Conservation (phyloP, 441 rosid species). For the Eruca vesicaria region DNA sequence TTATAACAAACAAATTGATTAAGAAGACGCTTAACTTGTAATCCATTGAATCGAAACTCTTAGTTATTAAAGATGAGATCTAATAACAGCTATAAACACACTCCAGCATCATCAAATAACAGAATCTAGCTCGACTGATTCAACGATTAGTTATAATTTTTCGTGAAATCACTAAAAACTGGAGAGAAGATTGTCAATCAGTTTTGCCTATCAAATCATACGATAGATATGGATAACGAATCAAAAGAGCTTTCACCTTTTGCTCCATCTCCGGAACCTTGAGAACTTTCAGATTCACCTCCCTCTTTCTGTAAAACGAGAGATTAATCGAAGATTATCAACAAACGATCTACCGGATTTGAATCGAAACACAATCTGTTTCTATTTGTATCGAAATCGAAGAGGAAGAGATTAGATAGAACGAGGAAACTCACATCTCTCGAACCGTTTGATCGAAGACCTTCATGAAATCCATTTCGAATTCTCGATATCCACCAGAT, state of each 20-base stretch:
- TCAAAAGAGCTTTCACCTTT: constrained; percentile 57
- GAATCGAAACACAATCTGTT: neutral
- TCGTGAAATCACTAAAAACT: neutral
- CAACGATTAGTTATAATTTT: neutral
- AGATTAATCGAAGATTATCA: neutral
- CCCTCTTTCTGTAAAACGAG: constrained; percentile 37
- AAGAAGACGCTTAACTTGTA: neutral
- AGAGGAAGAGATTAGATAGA: neutral
- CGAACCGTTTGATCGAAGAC: constrained; percentile 1
- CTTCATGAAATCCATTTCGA: neutral
- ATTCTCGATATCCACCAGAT: neutral
- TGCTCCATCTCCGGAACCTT: constrained; percentile 99
- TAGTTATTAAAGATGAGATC: neutral
- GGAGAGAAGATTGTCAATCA: neutral
- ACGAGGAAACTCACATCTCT: neutral
- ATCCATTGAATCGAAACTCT: neutral
- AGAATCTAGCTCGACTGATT: constrained; percentile 23
- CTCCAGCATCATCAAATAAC: neutral
- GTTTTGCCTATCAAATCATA: neutral
- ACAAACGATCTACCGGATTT: neutral
- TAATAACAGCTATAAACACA: neutral
- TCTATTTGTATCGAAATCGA: neutral
- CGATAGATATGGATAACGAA: constrained; percentile 9
- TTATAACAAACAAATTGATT: neutral
- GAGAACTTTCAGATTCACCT: constrained; percentile 96